A percentile compares a stretch with the other conserved stretches of the same genome.
phyloP scores from a whole-genome alignment of 2,329 filamentous ascomycete genomes.

The Botrytis aclada region DNA sequence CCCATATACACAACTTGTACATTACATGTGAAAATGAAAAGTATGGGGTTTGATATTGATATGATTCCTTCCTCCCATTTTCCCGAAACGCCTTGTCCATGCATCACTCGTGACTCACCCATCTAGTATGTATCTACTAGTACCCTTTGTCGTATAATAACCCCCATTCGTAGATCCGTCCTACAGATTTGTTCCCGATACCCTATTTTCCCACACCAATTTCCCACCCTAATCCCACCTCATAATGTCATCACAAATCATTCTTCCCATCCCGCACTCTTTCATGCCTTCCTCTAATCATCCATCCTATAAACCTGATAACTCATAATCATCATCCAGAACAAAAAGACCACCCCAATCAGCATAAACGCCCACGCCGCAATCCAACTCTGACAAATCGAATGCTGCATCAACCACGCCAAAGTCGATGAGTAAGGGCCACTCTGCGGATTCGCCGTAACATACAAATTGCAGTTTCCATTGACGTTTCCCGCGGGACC shows the following conservation, averaged over 20 bases:
- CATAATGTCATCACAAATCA: neutral
- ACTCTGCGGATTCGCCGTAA: constrained; percentile 49
- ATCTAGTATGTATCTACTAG: neutral
- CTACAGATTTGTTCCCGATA: neutral
- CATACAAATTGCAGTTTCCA: constrained; percentile 56
- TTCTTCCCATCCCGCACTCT: neutral
- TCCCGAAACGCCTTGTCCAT: neutral
- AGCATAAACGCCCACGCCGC: constrained; percentile 62
- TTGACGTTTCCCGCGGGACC: constrained; percentile 58
- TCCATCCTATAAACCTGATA: constrained; percentile 53
- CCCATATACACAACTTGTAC: neutral
- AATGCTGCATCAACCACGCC: constrained; percentile 62
- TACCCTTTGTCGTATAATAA: neutral
- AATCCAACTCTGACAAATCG: constrained; percentile 64
- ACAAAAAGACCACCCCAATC: constrained; percentile 56
- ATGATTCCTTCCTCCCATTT: neutral
- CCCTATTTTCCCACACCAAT: neutral
- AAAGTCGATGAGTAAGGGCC: constrained; percentile 55
- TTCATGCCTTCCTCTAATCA: constrained; percentile 38
- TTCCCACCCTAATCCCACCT: neutral
- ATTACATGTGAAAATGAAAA: neutral
- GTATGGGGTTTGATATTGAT: neutral
- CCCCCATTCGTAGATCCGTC: neutral
- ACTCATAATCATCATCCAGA: constrained; percentile 69
- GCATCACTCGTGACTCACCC: neutral